Evolutionary conservation across 768 basidiomycete genomes (phyloP).

Genomic region (Hypholoma fasciculare): DNA sequence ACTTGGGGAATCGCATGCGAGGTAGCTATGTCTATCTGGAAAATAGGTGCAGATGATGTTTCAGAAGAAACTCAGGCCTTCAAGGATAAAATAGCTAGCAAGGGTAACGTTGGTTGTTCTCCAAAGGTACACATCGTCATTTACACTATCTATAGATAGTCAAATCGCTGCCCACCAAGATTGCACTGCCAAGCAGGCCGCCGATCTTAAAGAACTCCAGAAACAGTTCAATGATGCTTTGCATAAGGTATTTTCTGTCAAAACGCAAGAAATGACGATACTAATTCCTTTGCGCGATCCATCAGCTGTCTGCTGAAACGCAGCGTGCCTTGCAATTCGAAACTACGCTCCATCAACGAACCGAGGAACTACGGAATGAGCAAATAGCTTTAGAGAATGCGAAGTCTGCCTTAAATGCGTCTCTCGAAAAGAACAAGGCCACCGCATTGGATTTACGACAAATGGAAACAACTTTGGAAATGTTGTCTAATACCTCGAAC

Average conservation of each 20-base stretch:
- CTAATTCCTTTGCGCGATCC: background rate
- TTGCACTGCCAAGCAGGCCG: slow-evolving; percentile 39
- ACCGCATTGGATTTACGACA: slow-evolving; percentile 51
- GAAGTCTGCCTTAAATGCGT: slow-evolving; percentile 44
- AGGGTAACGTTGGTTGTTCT: slow-evolving; percentile 34
- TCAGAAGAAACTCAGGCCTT: slow-evolving; percentile 45
- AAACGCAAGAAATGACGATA: too few species aligned
- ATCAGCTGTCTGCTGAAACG: slow-evolving; percentile 57
- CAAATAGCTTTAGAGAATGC: slow-evolving; percentile 52
- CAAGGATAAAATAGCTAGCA: slow-evolving; percentile 49
- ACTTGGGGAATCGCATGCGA: background rate
- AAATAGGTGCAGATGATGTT: slow-evolving; percentile 45
- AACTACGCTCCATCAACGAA: slow-evolving; percentile 42
- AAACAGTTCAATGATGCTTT: slow-evolving; percentile 42
- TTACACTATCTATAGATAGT: slow-evolving; percentile 34
- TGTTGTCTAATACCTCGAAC: slow-evolving; percentile 54
- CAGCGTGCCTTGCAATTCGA: slow-evolving; percentile 58
- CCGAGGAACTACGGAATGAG: slow-evolving; percentile 60
- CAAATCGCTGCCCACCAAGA: slow-evolving; percentile 50
- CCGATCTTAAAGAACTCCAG: slow-evolving; percentile 43
- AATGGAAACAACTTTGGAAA: slow-evolving; percentile 56
- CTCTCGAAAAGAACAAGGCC: slow-evolving; percentile 51
- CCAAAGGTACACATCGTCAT: background rate
- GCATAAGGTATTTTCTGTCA: slow-evolving; percentile 38
- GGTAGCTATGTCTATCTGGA: slow-evolving; percentile 47